Evolutionary conservation across 305 asterid genomes (phyloP).

Genomic region (Fraxinus velutina): DNA sequence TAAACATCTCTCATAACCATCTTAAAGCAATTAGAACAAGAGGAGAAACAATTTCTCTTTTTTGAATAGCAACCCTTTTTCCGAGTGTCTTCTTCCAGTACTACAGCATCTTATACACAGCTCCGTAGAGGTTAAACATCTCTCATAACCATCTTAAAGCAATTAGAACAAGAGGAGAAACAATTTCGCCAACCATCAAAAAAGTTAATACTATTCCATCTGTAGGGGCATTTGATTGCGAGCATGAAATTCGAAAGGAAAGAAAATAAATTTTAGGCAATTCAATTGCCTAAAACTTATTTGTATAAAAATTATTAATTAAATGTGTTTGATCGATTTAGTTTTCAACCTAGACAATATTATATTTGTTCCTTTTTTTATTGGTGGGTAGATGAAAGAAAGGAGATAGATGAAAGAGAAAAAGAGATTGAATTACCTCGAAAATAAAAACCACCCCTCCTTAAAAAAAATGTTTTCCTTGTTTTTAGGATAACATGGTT

Average conservation of each 20-base stretch:
- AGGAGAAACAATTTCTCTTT: neutral
- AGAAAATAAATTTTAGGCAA: no score
- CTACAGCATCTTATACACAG: neutral
- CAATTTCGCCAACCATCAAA: neutral
- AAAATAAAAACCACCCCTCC: neutral
- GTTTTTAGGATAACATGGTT: neutral
- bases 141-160: neutral
- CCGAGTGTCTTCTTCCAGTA: neutral
- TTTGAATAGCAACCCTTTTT: neutral
- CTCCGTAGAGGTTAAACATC: neutral
- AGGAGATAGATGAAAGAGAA: neutral
- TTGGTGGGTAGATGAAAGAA: neutral
- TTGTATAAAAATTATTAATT: neutral
- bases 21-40: neutral
- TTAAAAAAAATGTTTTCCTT: neutral
- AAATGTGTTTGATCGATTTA: neutral
- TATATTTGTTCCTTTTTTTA: neutral
- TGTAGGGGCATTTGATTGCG: neutral
- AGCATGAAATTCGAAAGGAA: neutral
- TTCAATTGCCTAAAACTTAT: neutral
- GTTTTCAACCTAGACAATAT: neutral
- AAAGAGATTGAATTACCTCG: neutral
- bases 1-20: neutral
- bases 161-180: neutral
- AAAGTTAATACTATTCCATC: neutral